These are phyloP conservation scores for Chalciporus piperatus DNA, from an alignment of 768 basidiomycete species.

Conservation along the genomic window DNA sequence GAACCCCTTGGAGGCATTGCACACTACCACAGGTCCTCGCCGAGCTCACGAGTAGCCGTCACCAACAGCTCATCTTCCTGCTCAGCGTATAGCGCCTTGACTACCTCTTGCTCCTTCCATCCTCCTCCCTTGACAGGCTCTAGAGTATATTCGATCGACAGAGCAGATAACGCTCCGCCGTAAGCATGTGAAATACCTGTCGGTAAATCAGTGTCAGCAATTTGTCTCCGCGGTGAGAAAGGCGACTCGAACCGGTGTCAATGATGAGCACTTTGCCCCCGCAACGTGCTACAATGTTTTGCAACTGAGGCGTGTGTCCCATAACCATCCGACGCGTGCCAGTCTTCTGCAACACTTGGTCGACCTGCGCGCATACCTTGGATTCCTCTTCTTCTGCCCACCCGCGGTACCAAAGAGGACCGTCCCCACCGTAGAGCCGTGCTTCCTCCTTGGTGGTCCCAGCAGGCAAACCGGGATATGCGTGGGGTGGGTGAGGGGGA, in stretches of 20 bases:
- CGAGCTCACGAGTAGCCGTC: slow-evolving; percentile 24
- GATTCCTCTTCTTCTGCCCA: slow-evolving; percentile 79
- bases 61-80: slow-evolving; percentile 29
- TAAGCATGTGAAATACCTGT: slow-evolving; percentile 93
- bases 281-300: slow-evolving; percentile 84
- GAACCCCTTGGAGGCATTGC: slow-evolving; percentile 11
- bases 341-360: slow-evolving; percentile 65
- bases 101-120: slow-evolving; percentile 36
- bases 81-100: slow-evolving; percentile 35
- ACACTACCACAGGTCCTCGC: slow-evolving; percentile 20
- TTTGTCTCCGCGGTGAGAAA: background rate
- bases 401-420: slow-evolving; percentile 93
- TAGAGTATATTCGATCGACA: slow-evolving; percentile 84
- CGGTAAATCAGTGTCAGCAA: slow-evolving; percentile 9
- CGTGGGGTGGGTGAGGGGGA: slow-evolving; percentile 75
- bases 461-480: slow-evolving; percentile 68
- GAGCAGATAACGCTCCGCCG: slow-evolving; percentile 86
- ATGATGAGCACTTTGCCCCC: slow-evolving; percentile 93
- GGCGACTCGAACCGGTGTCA: slow-evolving; percentile 69
- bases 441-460: slow-evolving; percentile 65
- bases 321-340: slow-evolving; percentile 89
- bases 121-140: slow-evolving; percentile 48
- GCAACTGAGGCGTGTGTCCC: slow-evolving; percentile 94
- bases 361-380: slow-evolving; percentile 67
- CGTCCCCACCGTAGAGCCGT: slow-evolving; percentile 69